Conservation (phyloP, 306 rosid genomes). For the Trifolium fragiferum region DNA sequence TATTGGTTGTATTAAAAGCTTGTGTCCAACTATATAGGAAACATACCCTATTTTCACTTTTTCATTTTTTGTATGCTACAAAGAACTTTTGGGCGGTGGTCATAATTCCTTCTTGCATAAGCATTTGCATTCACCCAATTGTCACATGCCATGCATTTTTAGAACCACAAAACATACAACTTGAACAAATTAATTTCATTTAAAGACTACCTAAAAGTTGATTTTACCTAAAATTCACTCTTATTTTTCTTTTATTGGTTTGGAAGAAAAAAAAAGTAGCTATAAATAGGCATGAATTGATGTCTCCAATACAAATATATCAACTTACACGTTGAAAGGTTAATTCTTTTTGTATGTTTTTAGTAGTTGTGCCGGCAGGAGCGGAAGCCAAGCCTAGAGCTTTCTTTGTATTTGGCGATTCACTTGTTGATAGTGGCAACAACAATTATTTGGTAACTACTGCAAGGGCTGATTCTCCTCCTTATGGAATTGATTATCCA, state of each 20-base stretch:
- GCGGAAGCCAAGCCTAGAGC: constrained; percentile 48
- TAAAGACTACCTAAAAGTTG: constrained; percentile 44
- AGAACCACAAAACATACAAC: constrained; percentile 12
- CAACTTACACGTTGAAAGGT: neutral
- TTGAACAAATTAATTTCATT: constrained; percentile 33
- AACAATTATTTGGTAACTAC: constrained; percentile 66
- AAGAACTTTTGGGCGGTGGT: constrained; percentile 43
- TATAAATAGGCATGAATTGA: constrained; percentile 42
- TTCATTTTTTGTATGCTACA: constrained; percentile 10
- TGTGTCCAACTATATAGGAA: constrained; percentile 34
- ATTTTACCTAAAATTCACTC: neutral
- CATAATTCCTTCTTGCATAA: constrained; percentile 36
- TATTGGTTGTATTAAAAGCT: constrained; percentile 42
- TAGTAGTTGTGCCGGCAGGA: constrained; percentile 25
- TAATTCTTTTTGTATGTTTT: constrained; percentile 1
- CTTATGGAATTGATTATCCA: constrained; percentile 71
- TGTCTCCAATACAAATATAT: neutral
- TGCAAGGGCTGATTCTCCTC: constrained; percentile 71
- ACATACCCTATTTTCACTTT: constrained; percentile 40
- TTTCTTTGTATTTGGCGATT: constrained; percentile 73
- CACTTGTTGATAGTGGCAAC: constrained; percentile 73
- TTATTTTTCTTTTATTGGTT: constrained; percentile 7
- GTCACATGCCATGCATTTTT: constrained; percentile 45
- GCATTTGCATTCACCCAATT: constrained; percentile 20
- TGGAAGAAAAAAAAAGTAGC: neutral